phyloP scores from a whole-genome alignment of 305 asterid genomes.

The Coffea humblotiana region DNA sequence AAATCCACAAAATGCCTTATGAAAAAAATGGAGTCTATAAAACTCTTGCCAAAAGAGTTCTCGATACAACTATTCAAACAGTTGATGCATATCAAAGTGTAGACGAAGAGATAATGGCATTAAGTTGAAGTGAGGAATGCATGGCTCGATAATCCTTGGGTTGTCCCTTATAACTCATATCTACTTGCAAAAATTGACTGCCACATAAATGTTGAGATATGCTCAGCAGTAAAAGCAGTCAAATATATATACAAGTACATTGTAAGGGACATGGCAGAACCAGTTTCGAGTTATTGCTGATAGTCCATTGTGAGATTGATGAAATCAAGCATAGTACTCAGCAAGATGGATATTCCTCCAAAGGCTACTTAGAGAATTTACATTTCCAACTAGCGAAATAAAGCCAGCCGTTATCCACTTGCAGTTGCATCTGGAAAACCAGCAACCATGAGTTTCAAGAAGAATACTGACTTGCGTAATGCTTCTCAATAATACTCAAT shows the following conservation, averaged over 20 bases:
- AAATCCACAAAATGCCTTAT: too few species aligned
- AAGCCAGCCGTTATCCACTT: not conserved
- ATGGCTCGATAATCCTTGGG: not conserved
- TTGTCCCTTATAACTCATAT: not conserved
- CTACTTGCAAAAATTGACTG: not conserved
- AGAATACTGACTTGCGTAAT: not conserved
- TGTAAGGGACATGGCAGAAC: not conserved
- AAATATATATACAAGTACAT: slow-evolving; percentile 19
- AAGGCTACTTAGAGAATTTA: slow-evolving; percentile 4
- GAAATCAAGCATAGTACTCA: slow-evolving; percentile 2
- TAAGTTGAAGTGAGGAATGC: not conserved
- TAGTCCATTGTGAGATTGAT: not conserved
- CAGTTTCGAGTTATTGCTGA: too few species aligned
- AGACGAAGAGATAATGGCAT: not conserved
- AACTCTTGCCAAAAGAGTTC: not conserved
- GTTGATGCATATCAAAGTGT: not conserved
- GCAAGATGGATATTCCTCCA: slow-evolving; percentile 7
- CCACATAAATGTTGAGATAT: too few species aligned
- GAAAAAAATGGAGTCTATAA: not conserved
- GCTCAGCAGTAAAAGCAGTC: not conserved
- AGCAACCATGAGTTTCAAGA: not conserved
- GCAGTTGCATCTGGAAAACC: not conserved
- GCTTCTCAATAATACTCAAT: too few species aligned
- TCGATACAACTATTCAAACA: not conserved
- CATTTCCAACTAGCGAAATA: not conserved